Percentiles rank a stretch among this genome's conserved stretches.
Evolutionary conservation across 169 alveolate genomes (phyloP).

Genomic region (Babesia bigemina): DNA sequence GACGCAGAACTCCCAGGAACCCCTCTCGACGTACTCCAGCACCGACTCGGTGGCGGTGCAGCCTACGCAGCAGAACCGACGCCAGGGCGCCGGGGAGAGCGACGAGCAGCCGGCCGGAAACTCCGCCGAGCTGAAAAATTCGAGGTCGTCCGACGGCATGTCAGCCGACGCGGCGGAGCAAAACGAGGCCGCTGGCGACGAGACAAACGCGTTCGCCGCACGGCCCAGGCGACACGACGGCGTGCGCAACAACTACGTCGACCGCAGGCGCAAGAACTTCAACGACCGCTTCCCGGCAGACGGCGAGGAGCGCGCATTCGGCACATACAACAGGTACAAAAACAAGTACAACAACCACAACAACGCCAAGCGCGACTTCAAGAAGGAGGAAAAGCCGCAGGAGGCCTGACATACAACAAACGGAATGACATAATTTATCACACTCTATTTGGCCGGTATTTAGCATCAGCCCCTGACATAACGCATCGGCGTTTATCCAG

Average conservation of each 20-base stretch:
- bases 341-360: not conserved
- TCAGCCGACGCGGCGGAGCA: not conserved
- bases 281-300: conserved; percentile 1
- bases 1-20: not conserved
- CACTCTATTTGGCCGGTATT: not conserved
- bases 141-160: no score
- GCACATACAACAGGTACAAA: not conserved
- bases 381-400: conserved; percentile 12
- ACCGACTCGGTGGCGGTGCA: no score
- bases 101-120: no score
- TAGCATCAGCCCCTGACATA: no score
- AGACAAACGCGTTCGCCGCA: not conserved
- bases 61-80: no score
- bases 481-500: not conserved
- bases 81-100: no score
- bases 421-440: not conserved
- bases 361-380: conserved; percentile 3
- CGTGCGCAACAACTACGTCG: not conserved
- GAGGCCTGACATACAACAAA: not conserved
- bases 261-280: not conserved
- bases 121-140: no score
- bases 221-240: conserved; percentile 1
- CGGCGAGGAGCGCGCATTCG: conserved; percentile 5
- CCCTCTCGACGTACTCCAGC: not conserved
- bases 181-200: not conserved